These are phyloP conservation scores for Ophiocordyceps camponoti-leonardi DNA, from an alignment of 2,329 filamentous ascomycete species.

Conservation along the genomic window DNA sequence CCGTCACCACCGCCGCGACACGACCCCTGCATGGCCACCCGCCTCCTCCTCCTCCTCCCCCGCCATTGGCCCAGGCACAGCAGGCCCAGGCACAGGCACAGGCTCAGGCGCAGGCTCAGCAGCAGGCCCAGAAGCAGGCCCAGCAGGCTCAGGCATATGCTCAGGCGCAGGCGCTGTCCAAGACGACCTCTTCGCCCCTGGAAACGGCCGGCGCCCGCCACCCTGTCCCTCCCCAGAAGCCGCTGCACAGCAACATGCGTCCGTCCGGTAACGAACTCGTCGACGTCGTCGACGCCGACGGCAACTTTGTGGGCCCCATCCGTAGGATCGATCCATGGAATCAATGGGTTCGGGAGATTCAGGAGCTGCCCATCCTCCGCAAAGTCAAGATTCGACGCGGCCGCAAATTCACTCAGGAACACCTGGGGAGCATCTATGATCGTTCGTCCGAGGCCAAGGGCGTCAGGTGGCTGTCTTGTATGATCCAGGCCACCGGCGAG, in stretches of 20 bases:
- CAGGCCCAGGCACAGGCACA: neutral
- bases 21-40: neutral
- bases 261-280: conserved; percentile 9
- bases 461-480: conserved; percentile 28
- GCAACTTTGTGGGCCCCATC: conserved; percentile 20
- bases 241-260: neutral
- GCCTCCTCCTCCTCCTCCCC: neutral
- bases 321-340: conserved; percentile 20
- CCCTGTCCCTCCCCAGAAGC: neutral
- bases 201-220: neutral
- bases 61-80: neutral
- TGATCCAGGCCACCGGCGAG: conserved; percentile 31
- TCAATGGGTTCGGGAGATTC: conserved; percentile 20
- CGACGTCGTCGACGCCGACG: conserved; percentile 19
- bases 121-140: neutral
- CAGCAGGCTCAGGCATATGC: neutral
- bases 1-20: neutral
- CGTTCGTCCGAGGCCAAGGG: conserved; percentile 22
- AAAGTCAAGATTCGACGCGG: conserved; percentile 23
- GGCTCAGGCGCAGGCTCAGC: neutral
- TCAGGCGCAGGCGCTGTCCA: neutral
- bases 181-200: neutral
- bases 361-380: conserved; percentile 19
- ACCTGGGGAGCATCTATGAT: conserved; percentile 23
- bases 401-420: conserved; percentile 20